Percentiles rank a stretch among this genome's conserved stretches.
Evolutionary conservation across 768 basidiomycete species (phyloP).

Genomic region (Mycena amicta): DNA sequence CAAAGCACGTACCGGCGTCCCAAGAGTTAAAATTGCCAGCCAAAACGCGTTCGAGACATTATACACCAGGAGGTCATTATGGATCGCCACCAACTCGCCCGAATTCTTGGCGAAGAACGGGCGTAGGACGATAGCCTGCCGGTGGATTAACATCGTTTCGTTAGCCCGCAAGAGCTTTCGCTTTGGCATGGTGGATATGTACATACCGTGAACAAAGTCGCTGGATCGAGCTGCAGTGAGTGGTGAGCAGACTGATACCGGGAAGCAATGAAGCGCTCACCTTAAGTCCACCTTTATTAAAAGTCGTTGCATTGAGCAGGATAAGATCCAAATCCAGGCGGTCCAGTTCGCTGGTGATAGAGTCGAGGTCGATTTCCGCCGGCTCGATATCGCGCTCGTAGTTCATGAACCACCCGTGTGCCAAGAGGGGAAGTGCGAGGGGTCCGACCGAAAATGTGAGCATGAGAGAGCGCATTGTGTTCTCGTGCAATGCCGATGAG

Average conservation of each 20-base stretch:
- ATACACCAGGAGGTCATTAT: conserved; percentile 1
- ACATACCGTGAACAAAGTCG: neutral
- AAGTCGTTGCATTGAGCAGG: neutral
- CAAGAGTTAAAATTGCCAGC: neutral
- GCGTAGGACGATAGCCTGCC: neutral
- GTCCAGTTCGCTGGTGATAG: neutral
- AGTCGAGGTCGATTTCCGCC: neutral
- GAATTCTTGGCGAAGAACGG: neutral
- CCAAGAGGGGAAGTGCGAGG: neutral
- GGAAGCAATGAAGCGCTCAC: no score
- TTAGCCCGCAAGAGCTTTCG: no score
- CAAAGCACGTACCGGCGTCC: neutral
- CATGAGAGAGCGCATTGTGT: neutral
- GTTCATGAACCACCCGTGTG: neutral
- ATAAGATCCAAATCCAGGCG: neutral
- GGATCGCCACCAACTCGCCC: neutral
- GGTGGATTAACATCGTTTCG: no score
- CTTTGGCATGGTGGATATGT: no score
- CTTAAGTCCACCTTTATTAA: neutral
- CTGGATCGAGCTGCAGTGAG: neutral
- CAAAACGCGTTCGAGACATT: neutral
- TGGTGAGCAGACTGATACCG: neutral
- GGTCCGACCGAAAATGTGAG: neutral
- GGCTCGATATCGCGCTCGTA: neutral
- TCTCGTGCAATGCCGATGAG: no score